Evolutionary conservation across 1,139 yeast species (phyloP).

Genomic region (Blastobotrys capitulatus): DNA sequence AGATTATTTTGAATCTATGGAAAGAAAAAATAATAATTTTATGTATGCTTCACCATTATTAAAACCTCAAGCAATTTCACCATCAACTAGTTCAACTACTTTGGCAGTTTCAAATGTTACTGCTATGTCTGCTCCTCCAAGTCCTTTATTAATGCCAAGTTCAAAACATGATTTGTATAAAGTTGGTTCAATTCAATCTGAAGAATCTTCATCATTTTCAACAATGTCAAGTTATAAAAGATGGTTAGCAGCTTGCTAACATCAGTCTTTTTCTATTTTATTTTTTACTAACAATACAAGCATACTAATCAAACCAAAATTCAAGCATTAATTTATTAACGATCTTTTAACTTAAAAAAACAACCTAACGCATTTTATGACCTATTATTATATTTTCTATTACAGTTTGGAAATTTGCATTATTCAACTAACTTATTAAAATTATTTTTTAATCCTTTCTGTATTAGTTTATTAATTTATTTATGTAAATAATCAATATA

Average conservation of each 20-base stretch:
- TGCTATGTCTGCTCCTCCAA: constrained; percentile 18
- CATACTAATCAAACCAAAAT: too few relatives aligned
- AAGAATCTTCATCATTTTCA: constrained; percentile 1
- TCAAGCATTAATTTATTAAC: background rate
- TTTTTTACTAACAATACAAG: background rate
- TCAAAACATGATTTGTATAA: background rate
- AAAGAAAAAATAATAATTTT: constrained; percentile 16
- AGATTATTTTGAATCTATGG: constrained; percentile 5
- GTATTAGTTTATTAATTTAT: too few relatives aligned
- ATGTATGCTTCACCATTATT: constrained; percentile 29
- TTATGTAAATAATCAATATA: too few relatives aligned
- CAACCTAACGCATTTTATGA: too few relatives aligned
- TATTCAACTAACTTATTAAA: too few relatives aligned
- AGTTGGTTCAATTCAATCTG: background rate
- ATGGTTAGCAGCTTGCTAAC: constrained; percentile 3
- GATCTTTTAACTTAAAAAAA: background rate
- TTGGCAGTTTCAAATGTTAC: background rate
- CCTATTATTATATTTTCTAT: too few relatives aligned
- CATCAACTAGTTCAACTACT: background rate
- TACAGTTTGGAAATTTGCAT: too few relatives aligned
- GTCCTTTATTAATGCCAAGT: constrained; percentile 22
- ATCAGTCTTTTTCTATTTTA: background rate
- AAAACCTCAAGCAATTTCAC: constrained; percentile 14
- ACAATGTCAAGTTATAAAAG: constrained; percentile 6
- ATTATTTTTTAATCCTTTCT: too few relatives aligned